Percentiles rank a stretch among this genome's conserved stretches.
These are phyloP conservation scores for Nannochloropsis salina DNA, from an alignment of 108 stramenopile genomes.

Conservation along the genomic window DNA sequence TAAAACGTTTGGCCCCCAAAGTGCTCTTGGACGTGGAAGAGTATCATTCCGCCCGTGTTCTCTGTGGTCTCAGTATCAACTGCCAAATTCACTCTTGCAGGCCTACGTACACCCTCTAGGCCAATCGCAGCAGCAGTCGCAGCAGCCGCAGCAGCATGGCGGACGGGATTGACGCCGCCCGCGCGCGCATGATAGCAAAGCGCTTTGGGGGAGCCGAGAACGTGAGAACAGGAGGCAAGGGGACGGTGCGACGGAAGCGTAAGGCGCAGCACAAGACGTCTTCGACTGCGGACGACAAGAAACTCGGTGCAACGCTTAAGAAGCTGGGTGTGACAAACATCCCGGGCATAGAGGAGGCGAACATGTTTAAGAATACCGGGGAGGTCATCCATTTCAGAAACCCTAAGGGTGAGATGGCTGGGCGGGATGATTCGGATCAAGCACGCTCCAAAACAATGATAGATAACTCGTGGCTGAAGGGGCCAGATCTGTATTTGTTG, in stretches of 20 bases:
- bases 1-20: too few relatives aligned
- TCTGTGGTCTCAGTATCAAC: too few relatives aligned
- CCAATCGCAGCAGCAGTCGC: not conserved
- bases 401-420: constrained; percentile 55
- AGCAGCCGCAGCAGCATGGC: constrained; percentile 27
- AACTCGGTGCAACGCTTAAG: constrained; percentile 81
- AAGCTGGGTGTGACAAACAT: constrained; percentile 95
- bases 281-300: constrained; percentile 80
- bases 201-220: constrained; percentile 40
- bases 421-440: not conserved
- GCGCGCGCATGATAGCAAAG: constrained; percentile 39
- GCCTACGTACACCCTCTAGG: too few relatives aligned
- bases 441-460: too few relatives aligned
- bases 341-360: constrained; percentile 95
- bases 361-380: constrained; percentile 95
- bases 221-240: constrained; percentile 76
- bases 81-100: too few relatives aligned
- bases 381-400: constrained; percentile 92
- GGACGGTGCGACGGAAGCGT: constrained; percentile 84
- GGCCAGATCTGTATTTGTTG: not conserved
- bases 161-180: constrained; percentile 38
- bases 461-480: too few relatives aligned
- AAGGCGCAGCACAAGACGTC: constrained; percentile 74
- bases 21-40: too few relatives aligned
- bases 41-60: too few relatives aligned